A percentile compares a stretch with the other conserved stretches of the same genome.
Evolutionary conservation across 805 yeast species (phyloP).

Genomic region (Yarrowia osloensis): DNA sequence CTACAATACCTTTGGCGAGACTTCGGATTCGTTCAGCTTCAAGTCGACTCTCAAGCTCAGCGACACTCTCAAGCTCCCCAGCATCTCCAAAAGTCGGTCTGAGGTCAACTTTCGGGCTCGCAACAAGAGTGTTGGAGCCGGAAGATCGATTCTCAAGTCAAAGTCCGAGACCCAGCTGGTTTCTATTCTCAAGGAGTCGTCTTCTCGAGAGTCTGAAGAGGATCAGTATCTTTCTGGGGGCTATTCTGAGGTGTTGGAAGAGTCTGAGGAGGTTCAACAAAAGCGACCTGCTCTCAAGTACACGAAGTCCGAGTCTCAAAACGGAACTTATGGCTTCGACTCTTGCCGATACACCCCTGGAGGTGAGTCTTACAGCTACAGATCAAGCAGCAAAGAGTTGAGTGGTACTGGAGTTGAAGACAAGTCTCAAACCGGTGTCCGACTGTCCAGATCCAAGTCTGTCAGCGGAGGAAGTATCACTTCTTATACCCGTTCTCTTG

Average conservation of each 20-base stretch:
- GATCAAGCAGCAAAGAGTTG: too few relatives aligned
- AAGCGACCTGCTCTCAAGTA: neutral
- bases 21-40: neutral
- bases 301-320: neutral
- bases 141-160: conserved; percentile 5
- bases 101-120: neutral
- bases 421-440: neutral
- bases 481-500: neutral
- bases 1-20: neutral
- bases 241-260: neutral
- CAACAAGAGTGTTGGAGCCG: neutral
- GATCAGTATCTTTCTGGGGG: neutral
- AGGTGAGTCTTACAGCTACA: neutral
- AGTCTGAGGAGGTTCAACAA: neutral
- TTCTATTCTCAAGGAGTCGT: neutral
- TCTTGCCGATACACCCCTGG: neutral
- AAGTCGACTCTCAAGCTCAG: neutral
- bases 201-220: neutral
- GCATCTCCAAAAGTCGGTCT: neutral
- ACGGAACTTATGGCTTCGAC: neutral
- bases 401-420: too few relatives aligned
- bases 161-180: neutral
- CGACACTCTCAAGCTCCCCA: conserved; percentile 3
- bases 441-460: neutral
- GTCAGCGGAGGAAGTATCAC: neutral